Base-by-base conservation (phyloP, 495 filamentous ascomycete species). In the Tricharina praecox region DNA sequence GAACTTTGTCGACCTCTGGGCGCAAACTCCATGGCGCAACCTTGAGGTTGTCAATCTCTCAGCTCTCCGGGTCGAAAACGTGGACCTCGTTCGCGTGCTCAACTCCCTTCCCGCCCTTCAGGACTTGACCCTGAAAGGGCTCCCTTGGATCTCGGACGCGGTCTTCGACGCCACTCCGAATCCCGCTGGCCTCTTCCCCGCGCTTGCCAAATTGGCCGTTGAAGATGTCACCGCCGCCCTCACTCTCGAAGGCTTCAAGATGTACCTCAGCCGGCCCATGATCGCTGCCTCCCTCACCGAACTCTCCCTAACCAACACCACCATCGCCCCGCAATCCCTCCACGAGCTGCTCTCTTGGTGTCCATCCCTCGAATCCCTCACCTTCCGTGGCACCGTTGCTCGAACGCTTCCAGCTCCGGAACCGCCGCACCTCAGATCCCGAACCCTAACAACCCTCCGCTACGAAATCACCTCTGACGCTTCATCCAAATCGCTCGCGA, bases 21-120 rank as follows among this genome's bases (percentile, higher is more conserved):
- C 70, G 5, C 70, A 76, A 4, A 67, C 68, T 3, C 70, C 81
- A 13, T 97, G 88, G 88, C 65, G 65, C 21, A 78, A 79, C 41
- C 67, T 97, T 32, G 81, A 94, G 63, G 72, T 82, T 3, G 62
- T 95, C 34, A 85, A 94, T 56, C 59, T 97, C 32, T 70, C 72
- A 10, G 68, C 68, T 8, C 66, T 95, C 36, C 74, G 78, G 18
- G 66, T 93, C 53, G 87, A 97, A 55, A 70, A 79, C 9, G 62
- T 63, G 15, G 74, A 75, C 7, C 63, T 95, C 11, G 71, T 85
- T n/a, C 70, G 74, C 33, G 80, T 80, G 8, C 66, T 95, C 11
- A 73, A 69, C 15, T 68, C 69, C 19, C 73, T 96, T 49, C 70
- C 68, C 0, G 63, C 66, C 37, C 69, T 97, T 35, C 73, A 69